Conservation (phyloP, 1,284 basidiomycete species). For the Tausonia pullulans region DNA sequence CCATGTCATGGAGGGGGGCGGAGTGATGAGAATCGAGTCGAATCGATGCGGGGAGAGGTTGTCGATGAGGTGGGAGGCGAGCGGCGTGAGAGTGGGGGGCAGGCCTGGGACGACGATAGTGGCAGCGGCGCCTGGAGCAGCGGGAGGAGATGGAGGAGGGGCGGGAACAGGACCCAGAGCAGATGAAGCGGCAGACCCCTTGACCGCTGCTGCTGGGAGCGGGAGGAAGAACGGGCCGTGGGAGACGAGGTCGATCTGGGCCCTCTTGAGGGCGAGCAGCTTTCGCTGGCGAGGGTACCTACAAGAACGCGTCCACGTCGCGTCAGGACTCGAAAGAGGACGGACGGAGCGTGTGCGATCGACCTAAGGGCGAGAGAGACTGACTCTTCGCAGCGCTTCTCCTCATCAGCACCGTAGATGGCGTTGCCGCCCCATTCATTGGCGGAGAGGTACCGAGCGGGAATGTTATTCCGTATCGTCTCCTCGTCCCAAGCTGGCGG, state of each 20-base stretch:
- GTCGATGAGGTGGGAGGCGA: constrained; percentile 40
- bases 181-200: background rate
- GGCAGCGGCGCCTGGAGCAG: constrained; percentile 20
- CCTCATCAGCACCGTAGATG: constrained; percentile 73
- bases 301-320: constrained; percentile 3
- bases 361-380: constrained; percentile 28
- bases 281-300: constrained; percentile 87
- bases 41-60: constrained; percentile 44
- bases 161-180: constrained; percentile 8
- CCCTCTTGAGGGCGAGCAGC: constrained; percentile 62
- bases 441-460: constrained; percentile 73
- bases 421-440: constrained; percentile 86
- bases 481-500: constrained; percentile 59
- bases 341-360: background rate
- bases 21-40: constrained; percentile 86
- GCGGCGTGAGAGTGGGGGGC: constrained; percentile 44
- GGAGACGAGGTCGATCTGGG: constrained; percentile 23
- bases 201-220: constrained; percentile 18
- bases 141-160: background rate
- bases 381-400: constrained; percentile 84
- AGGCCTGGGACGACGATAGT: constrained; percentile 8
- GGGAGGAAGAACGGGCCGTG: constrained; percentile 30
- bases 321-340: background rate
- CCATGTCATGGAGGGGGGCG: constrained; percentile 68
- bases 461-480: constrained; percentile 90